Evolutionary conservation across 352 stramenopile species (phyloP), one percentile per base, ranked within the genome.

Genomic region (Aphanomyces euteiches): DNA sequence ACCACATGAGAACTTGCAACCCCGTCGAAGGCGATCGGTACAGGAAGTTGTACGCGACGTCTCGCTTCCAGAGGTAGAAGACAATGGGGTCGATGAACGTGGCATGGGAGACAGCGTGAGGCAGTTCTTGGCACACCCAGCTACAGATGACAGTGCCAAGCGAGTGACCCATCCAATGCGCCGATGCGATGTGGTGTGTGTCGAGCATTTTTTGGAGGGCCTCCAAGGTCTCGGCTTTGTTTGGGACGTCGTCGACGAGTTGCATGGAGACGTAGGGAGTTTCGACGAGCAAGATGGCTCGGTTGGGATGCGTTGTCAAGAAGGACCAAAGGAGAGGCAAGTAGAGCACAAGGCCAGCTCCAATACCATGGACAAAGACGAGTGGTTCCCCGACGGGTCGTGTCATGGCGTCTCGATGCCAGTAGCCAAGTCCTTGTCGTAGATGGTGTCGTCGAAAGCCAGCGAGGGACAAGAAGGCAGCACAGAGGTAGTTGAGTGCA

Each of bases 41-140:
- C 28, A 58, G 40, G 41, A 67, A 67, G 59, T 67, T 67, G 47
- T 67, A 67, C 59, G 59, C 59, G 43, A 67, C 59, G 47, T 67
- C 43, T 7, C 21, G 59, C 21, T 58, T 54, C 43, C 43, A 67
- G n/a, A 67, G 59, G 38, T 45, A 58, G 19, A 67, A 67, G 19
- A 54, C 43, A n/a, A 67, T 58, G 21, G 59, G 59, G 21, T 67
- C 59, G 43, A 67, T 54, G 37, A 67, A 67, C 21, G 47, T 58
- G 19, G 59, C 47, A 34, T 58, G 59, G 21, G n/a, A 19, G 43
- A 67, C 59, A 1, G 47, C 38, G 19, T 67, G 59, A 12, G 59
- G 38, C 17, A 67, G 7, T 39, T 58, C 54, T 17, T 60, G 28
- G 54, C 54, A 45, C 28, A 60, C 54, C 54, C 54, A 60, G 10